Percentiles rank a stretch among this genome's conserved stretches.
Conservation (phyloP, 371 early-diverging fungal genomes). For the Fennellomyces sp. region DNA sequence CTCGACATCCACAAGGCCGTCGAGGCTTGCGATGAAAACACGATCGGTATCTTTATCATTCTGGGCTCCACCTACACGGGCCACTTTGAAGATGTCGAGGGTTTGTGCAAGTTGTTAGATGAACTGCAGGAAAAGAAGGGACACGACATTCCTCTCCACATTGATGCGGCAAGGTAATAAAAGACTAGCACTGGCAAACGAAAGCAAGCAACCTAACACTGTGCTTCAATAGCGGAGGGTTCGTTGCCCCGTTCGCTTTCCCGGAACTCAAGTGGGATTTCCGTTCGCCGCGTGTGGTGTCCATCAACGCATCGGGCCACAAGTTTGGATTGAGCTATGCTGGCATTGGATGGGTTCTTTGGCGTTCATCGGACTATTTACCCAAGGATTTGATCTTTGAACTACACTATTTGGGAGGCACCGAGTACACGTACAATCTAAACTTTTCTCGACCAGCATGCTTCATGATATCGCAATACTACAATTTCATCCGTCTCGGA, state of each 20-base stretch:
- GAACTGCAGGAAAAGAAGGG: conserved; percentile 53
- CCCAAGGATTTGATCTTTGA: conserved; percentile 73
- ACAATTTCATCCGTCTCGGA: conserved; percentile 74
- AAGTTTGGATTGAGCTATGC: conserved; percentile 74
- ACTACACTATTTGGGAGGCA: conserved; percentile 67
- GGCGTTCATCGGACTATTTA: conserved; percentile 58
- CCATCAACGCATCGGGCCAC: conserved; percentile 73
- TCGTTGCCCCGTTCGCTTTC: conserved; percentile 73
- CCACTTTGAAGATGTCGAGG: conserved; percentile 70
- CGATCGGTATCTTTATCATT: conserved; percentile 68
- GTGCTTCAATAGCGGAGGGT: conserved; percentile 51
- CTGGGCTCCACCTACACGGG: conserved; percentile 77
- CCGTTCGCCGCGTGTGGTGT: conserved; percentile 56
- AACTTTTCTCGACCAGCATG: conserved; percentile 74
- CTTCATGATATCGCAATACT: conserved; percentile 75
- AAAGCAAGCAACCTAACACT: background rate
- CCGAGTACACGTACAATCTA: conserved; percentile 63
- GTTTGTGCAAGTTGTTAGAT: conserved; percentile 56
- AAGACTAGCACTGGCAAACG: background rate
- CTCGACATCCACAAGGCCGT: conserved; percentile 55
- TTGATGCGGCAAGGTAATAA: conserved; percentile 64
- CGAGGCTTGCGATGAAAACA: conserved; percentile 70
- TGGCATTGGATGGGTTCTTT: conserved; percentile 74
- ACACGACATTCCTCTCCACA: conserved; percentile 65
- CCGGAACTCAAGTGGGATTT: conserved; percentile 73